Percentiles rank a stretch among this genome's conserved stretches.
phyloP scores from a whole-genome alignment of 352 stramenopile genomes.

The Phytophthora foliorum region DNA sequence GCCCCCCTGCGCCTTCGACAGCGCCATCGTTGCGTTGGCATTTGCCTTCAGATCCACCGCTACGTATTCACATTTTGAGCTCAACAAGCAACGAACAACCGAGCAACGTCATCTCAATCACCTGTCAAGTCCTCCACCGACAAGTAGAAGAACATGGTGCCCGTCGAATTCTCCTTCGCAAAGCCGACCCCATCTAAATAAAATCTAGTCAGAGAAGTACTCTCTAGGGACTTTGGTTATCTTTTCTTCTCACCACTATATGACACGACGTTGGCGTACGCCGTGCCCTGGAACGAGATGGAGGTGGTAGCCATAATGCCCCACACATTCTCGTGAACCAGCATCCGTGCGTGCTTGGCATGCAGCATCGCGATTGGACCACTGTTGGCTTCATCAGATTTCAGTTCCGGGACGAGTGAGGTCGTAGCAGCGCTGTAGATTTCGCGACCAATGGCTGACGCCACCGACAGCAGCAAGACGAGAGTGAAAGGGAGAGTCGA shows the following conservation, averaged over 20 bases:
- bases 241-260: conserved; percentile 71
- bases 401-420: not conserved
- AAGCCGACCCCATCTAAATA: conserved; percentile 66
- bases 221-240: too few species aligned
- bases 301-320: conserved; percentile 71
- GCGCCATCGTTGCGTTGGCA: conserved; percentile 61
- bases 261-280: conserved; percentile 68
- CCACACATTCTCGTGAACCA: conserved; percentile 76
- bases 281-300: conserved; percentile 57
- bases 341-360: conserved; percentile 57
- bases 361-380: conserved; percentile 30
- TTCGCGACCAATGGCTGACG: not conserved
- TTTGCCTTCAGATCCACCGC: conserved; percentile 61
- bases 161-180: conserved; percentile 55
- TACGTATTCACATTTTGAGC: too few species aligned
- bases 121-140: conserved; percentile 60
- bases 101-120: too few species aligned
- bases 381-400: conserved; percentile 1
- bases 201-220: not conserved
- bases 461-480: conserved; percentile 14
- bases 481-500: too few species aligned
- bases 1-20: conserved; percentile 66
- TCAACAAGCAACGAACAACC: too few species aligned
- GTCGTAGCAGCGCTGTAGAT: conserved; percentile 26
- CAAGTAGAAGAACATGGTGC: conserved; percentile 79